phyloP scores from a whole-genome alignment of 1,284 basidiomycete genomes.

The Mycosarcoma maydis region DNA sequence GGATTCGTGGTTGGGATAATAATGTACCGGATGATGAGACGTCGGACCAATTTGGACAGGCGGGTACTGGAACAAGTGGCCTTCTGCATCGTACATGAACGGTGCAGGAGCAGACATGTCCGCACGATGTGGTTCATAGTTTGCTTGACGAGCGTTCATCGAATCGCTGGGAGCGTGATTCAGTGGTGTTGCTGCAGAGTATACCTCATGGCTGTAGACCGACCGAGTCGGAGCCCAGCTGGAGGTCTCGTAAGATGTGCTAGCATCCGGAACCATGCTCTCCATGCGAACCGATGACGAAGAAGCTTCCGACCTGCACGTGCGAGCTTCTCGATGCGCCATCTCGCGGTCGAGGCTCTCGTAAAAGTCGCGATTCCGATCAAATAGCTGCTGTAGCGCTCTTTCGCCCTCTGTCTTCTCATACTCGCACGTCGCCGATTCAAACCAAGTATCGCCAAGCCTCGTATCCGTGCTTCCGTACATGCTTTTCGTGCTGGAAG shows the following conservation, averaged over 20 bases:
- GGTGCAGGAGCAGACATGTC: background rate
- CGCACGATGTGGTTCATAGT: background rate
- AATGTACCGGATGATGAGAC: background rate
- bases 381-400: constrained; percentile 7
- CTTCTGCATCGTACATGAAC: constrained; percentile 1
- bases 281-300: constrained; percentile 13
- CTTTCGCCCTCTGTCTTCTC: background rate
- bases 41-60: background rate
- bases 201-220: background rate
- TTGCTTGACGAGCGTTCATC: background rate
- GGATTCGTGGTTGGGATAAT: too few relatives aligned
- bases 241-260: constrained; percentile 20
- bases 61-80: background rate
- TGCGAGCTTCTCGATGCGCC: background rate
- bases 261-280: constrained; percentile 21
- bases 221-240: constrained; percentile 14
- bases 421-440: background rate
- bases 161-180: background rate
- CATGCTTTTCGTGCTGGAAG: background rate
- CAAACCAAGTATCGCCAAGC: background rate
- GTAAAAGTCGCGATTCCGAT: constrained; percentile 13
- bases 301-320: background rate
- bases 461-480: background rate
- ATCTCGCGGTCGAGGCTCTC: constrained; percentile 18
- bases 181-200: background rate